Evolutionary conservation across 768 basidiomycete species (phyloP), one percentile per base, ranked within the genome.

Genomic region (Pisolithus orientalis): DNA sequence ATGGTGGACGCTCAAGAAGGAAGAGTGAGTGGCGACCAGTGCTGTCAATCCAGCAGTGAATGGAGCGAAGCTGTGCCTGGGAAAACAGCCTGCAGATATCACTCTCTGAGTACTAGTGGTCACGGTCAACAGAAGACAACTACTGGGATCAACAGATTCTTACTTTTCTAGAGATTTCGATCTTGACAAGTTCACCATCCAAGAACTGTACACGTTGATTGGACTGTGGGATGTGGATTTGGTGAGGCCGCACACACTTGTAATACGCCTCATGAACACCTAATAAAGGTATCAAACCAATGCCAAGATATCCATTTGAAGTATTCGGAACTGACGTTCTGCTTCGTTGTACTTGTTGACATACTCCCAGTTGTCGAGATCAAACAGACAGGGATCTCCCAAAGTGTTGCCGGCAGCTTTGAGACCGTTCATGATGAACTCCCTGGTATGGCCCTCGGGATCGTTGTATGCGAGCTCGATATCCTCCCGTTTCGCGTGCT

Each of bases 391-490:
- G 57, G 85, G 82, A 56, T 87, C 69, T 8, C 90, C 87, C 10
- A 95, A 74, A 17, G 78, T 75, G 21, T 76, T 70, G 9, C 88
- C 86, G 1, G 88, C 87, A 8, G 73, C 80, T 50, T 70, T 77
- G 49, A 95, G 75, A 0, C 89, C 93, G 60, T 96, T 93, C 80
- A 94, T 84, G 56, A 94, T 87, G 63, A 96, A 95, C 10, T 70
- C 70, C 59, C 71, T 75, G 1, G 90, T 92, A 56, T 82, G 70
- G 4, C 88, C 91, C 53, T 80, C 76, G 5, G 75, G 72, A 59
- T 96, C 94, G 59, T 95, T 86, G 70, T 97, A 97, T 0, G 94
- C 94, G 17, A 72, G 65, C 64, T 94, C 90, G 51, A 98, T 87
- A 55, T 79, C 72, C n/a, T 70, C 64, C 51, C 76, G 75, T 37